These are phyloP conservation scores for Flagelloscypha sp. DNA, from an alignment of 768 basidiomycete genomes.

Conservation along the genomic window DNA sequence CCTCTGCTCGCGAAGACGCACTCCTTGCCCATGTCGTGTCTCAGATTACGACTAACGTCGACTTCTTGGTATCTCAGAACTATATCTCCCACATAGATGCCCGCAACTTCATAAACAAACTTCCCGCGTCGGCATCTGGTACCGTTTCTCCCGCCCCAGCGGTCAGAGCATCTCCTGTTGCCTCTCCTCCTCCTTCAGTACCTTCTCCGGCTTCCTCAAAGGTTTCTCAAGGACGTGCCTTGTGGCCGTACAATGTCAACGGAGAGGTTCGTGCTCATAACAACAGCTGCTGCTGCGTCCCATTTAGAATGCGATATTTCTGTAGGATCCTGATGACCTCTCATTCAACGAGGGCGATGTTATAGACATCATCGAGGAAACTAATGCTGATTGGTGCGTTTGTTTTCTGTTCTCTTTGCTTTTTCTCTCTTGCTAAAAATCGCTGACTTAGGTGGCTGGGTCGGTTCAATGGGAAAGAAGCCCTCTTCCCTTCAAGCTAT, in stretches of 20 bases:
- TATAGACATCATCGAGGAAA: constrained; percentile 72
- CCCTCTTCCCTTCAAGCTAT: constrained; percentile 71
- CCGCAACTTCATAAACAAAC: constrained; percentile 38
- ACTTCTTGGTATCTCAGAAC: constrained; percentile 48
- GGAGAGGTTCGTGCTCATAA: constrained; percentile 30
- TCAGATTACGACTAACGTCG: constrained; percentile 48
- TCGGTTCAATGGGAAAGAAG: constrained; percentile 49
- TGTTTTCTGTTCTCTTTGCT: too few relatives aligned
- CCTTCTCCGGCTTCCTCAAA: constrained; percentile 13
- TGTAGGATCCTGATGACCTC: constrained; percentile 71
- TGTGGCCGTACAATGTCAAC: constrained; percentile 63
- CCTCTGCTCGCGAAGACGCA: too few relatives aligned
- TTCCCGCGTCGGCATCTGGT: constrained; percentile 21
- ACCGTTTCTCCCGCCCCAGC: constrained; percentile 3
- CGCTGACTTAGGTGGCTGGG: too few relatives aligned
- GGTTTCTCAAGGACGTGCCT: constrained; percentile 39
- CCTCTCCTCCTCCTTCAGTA: constrained; percentile 12
- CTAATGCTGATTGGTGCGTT: constrained; percentile 83
- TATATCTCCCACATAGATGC: constrained; percentile 45
- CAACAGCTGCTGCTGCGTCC: constrained; percentile 4
- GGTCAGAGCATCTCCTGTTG: constrained; percentile 11
- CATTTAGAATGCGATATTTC: constrained; percentile 3
- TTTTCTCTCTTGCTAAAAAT: too few relatives aligned
- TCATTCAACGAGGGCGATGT: constrained; percentile 69
- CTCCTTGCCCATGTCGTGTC: constrained; percentile 52